Conservation (phyloP, 1,139 yeast species). For the Entelexis sorbosivorans region DNA sequence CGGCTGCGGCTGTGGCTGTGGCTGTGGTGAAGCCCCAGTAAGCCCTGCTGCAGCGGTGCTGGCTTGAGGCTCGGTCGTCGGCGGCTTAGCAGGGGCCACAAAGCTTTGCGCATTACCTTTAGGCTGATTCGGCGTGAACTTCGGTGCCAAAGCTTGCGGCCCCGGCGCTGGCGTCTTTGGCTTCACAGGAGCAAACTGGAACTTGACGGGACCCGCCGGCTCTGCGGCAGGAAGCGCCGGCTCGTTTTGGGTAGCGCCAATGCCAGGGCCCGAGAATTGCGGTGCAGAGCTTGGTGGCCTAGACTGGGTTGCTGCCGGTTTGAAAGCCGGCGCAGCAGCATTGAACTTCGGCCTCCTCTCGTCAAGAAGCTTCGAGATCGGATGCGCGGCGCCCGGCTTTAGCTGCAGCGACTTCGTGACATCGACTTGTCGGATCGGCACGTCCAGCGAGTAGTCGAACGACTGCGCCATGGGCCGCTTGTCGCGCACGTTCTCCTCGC, state of each 20-base stretch:
- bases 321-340: conserved; percentile 1
- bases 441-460: conserved; percentile 12
- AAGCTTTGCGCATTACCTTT: background rate
- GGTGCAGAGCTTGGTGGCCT: background rate
- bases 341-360: conserved; percentile 2
- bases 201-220: background rate
- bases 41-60: too few relatives aligned
- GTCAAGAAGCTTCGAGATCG: background rate
- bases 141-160: too few relatives aligned
- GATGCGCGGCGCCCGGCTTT: background rate
- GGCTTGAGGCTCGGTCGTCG: too few relatives aligned
- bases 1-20: background rate
- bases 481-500: conserved; percentile 14
- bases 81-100: background rate
- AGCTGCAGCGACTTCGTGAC: conserved; percentile 8
- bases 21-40: too few relatives aligned
- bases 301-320: background rate
- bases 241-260: too few relatives aligned
- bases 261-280: too few relatives aligned
- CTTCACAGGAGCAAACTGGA: background rate
- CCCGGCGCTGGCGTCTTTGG: too few relatives aligned
- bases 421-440: background rate
- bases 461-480: conserved; percentile 13
- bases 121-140: background rate
- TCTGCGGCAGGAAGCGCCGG: background rate